Evolutionary conservation across 495 filamentous ascomycete species (phyloP), one percentile per base, ranked within the genome.

Genomic region (Neurospora sp.): DNA sequence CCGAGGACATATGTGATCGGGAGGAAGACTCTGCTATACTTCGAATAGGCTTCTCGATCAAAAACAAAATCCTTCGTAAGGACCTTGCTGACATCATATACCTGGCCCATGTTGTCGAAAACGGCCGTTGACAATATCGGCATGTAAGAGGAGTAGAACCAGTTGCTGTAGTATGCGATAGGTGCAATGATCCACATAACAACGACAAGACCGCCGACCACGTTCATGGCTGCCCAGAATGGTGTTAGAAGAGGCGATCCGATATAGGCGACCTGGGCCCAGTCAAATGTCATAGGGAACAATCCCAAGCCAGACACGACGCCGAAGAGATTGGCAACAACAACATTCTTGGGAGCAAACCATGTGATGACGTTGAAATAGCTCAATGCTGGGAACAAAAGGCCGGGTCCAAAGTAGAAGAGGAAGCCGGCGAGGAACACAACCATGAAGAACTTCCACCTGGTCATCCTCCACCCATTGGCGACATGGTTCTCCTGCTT

Each of bases 181-280:
- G 94, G 94, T 14, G 93, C 93, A 39, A 94, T 84, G 42, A 97
- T 84, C 93, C 93, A 97, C 91, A 95, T 97, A 59, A 97, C 92
- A 27, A 94, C 81, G 3, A 93, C 90, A 74, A 97, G 87, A 2
- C 94, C 94, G 35, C 90, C 91, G 70, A 97, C 90, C 31, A 97
- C 93, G 79, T 97, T 97, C 75, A 93, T 85, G 2, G 93, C 93
- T 7, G 94, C 94, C 94, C 94, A 97, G 78, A 94, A 97, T 0
- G 94, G 94, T 1, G 92, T 93, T 31, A 97, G 82, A 0, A 97
- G 85, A 0, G 94, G 94, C 39, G 92, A 96, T 14, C 92, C 92
- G 74, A 95, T 96, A 76, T 94, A 97, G 10, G 94, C 93, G 54
- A 97, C 90, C 82, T 97, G 94, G 0, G 92, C 89, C 94, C 94